These are phyloP conservation scores for Flammula alnicola DNA, from an alignment of 1,284 basidiomycete genomes.

Conservation along the genomic window DNA sequence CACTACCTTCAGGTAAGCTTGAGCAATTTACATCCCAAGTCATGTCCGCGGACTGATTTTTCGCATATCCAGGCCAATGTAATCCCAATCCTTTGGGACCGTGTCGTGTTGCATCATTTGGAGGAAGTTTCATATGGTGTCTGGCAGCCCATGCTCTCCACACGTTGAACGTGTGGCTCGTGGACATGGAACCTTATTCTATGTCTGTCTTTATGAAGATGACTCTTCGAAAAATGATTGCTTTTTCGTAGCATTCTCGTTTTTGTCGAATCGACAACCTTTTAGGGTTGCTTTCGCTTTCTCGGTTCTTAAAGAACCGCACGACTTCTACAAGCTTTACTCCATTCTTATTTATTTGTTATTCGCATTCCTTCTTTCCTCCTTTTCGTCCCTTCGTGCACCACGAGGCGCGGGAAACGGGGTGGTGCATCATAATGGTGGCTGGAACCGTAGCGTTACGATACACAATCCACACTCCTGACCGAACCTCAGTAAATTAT, in stretches of 20 bases:
- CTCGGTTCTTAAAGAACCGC: not conserved
- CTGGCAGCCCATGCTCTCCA: conserved; percentile 67
- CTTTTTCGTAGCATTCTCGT: no score
- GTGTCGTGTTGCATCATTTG: conserved; percentile 71
- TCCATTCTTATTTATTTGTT: not conserved
- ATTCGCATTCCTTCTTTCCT: not conserved
- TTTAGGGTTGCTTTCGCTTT: not conserved
- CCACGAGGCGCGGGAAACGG: not conserved
- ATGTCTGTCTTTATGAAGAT: not conserved
- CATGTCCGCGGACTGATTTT: conserved; percentile 3
- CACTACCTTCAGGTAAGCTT: conserved; percentile 71
- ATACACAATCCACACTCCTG: conserved; percentile 1
- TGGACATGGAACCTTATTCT: not conserved
- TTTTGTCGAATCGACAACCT: not conserved
- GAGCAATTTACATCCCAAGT: conserved; percentile 1
- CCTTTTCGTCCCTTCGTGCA: not conserved
- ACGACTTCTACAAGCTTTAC: not conserved
- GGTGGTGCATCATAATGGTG: not conserved
- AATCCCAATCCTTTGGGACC: conserved; percentile 69
- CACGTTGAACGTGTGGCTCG: conserved; percentile 35
- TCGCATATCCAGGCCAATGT: conserved; percentile 53
- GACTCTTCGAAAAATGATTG: not conserved
- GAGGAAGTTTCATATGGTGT: conserved; percentile 71
- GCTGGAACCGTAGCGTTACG: conserved; percentile 1
- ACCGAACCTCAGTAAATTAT: conserved; percentile 10